These are phyloP conservation scores for Phytophthora pinifolia DNA, from an alignment of 352 stramenopile genomes.

Conservation along the genomic window DNA sequence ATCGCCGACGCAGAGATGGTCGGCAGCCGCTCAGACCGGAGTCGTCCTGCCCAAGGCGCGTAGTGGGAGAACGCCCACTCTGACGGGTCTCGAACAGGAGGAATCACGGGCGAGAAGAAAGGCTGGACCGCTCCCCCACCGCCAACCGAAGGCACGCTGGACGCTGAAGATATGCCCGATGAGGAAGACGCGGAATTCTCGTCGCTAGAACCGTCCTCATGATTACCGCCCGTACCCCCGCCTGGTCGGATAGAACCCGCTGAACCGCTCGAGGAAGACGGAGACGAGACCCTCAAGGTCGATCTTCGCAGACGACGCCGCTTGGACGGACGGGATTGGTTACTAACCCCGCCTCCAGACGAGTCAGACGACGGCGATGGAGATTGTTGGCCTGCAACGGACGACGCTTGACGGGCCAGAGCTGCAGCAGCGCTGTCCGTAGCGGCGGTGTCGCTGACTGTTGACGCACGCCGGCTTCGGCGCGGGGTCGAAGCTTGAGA, in stretches of 20 bases:
- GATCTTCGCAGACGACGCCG: neutral
- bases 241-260: no score
- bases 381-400: no score
- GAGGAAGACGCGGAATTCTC: no score
- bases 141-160: neutral
- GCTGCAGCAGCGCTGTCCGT: neutral
- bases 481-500: no score
- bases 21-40: neutral
- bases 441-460: no score
- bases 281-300: neutral
- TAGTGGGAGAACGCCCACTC: neutral
- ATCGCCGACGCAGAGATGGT: neutral
- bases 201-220: no score
- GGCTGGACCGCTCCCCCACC: neutral
- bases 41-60: neutral
- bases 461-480: no score
- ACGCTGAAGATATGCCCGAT: no score
- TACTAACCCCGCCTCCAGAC: no score
- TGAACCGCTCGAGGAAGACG: neutral
- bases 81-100: neutral
- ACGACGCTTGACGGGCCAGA: no score
- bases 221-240: neutral
- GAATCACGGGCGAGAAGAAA: slow-evolving; percentile 3
- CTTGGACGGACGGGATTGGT: neutral
- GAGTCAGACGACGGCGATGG: no score